Base-by-base conservation (phyloP, 805 yeast species). In the Maudiozyma serrabonitensis region DNA sequence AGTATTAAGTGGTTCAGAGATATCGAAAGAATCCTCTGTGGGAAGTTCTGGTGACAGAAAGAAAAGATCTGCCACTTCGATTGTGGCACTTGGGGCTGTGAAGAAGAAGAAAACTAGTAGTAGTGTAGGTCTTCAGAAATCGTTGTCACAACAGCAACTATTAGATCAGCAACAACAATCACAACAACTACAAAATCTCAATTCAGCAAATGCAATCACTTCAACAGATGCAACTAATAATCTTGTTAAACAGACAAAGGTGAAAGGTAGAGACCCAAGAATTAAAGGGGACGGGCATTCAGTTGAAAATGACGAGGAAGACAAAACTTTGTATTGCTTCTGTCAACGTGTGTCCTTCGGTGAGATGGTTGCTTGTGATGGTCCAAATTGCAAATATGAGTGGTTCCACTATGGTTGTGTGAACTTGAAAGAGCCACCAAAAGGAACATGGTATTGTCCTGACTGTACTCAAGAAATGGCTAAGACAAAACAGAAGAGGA, bases 331-430 rank as follows among this genome's bases (percentile, higher is more conserved):
- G 47, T 91, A 91, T 65, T 91, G 99, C 66, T 85, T 86, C 69
- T 91, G 99, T 63, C 95, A 88, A 62, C 88, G 90, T 56, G 95
- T 86, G 0, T 89, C 97, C 0, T 87, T 84, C 68, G 99, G 99
- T 23, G 87, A 83, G 59, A 91, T 91, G 99, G 87, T 91, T 56
- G 97, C 93, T 0, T 91, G 99, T 69, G 99, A 91, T 63, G 86
- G 88, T 54, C 84, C 84, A 23, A 81, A 84, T 57, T 93, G 99
- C 71, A 79, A 81, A 61, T 81, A 75, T 55, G 96, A 88, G 64
- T 91, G 98, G 98, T 91, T 91, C 69, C 99, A 93, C 67, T 91
- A 90, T 75, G 84, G 82, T 49, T 93, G 99, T 72, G 96, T 91
- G 41, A 95, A 95, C 1, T 71, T 91, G 52, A 82, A 81, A 18